Evolutionary conservation across 352 stramenopile species (phyloP).

Genomic region (Phytophthora parvispora): DNA sequence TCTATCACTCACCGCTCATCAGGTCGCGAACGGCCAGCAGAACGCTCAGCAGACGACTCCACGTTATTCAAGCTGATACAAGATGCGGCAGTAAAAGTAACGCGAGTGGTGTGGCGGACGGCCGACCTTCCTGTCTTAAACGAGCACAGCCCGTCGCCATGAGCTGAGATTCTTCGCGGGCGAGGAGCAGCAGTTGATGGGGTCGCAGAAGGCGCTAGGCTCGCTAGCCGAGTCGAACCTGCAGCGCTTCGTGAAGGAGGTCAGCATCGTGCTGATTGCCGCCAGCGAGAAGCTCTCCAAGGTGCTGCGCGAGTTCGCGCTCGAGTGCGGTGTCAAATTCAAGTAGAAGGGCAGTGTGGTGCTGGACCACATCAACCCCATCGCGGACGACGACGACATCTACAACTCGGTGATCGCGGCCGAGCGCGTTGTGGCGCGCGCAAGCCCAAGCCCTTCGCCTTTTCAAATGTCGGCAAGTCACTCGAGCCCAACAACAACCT

Average conservation of each 20-base stretch:
- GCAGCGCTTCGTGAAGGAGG: conserved; percentile 88
- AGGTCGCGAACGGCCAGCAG: no score
- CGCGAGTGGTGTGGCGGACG: neutral
- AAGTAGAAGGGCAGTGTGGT: conserved; percentile 91
- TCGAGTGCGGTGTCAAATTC: conserved; percentile 91
- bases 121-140: conserved; percentile 6
- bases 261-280: conserved; percentile 86
- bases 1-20: no score
- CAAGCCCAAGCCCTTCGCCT: no score
- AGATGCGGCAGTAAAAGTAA: conserved; percentile 30
- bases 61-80: conserved; percentile 81
- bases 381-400: conserved; percentile 65
- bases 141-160: conserved; percentile 63
- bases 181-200: conserved; percentile 53
- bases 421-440: no score
- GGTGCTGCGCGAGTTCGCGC: conserved; percentile 86
- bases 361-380: conserved; percentile 88
- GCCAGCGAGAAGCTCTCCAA: conserved; percentile 82
- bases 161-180: conserved; percentile 69
- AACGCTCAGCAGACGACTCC: conserved; percentile 74
- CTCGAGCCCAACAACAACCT: no score
- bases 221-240: conserved; percentile 75
- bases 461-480: no score
- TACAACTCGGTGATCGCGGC: conserved; percentile 86
- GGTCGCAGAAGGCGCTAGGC: conserved; percentile 80